phyloP scores from a whole-genome alignment of 495 filamentous ascomycete species.

The Penicillium samsonianum region DNA sequence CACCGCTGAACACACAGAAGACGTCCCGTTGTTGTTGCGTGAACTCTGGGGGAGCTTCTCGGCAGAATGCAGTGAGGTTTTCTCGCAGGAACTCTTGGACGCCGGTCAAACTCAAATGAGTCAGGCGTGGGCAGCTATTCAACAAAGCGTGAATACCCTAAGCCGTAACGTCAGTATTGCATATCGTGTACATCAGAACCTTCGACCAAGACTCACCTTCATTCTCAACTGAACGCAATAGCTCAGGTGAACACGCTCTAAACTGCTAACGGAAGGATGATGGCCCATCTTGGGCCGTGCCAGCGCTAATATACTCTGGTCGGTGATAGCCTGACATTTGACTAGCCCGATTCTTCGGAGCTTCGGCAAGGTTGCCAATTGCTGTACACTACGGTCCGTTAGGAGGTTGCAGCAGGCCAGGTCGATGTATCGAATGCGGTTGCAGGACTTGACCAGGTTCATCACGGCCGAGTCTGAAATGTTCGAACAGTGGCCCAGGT shows the following conservation, averaged over 20 bases:
- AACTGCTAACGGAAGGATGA: slow-evolving; percentile 55
- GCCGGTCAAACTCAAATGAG: slow-evolving; percentile 95
- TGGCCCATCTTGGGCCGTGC: slow-evolving; percentile 58
- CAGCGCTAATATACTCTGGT: slow-evolving; percentile 81
- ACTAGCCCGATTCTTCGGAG: slow-evolving; percentile 91
- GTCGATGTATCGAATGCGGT: slow-evolving; percentile 95
- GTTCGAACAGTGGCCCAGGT: slow-evolving; percentile 88
- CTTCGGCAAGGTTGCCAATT: slow-evolving; percentile 85
- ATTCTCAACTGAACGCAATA: slow-evolving; percentile 86
- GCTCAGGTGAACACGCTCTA: slow-evolving; percentile 95
- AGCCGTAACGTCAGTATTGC: slow-evolving; percentile 18
- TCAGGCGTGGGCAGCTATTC: slow-evolving; percentile 87
- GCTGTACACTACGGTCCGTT: slow-evolving; percentile 83
- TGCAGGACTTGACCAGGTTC: slow-evolving; percentile 80
- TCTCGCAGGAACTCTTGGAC: slow-evolving; percentile 75
- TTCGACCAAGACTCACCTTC: slow-evolving; percentile 55
- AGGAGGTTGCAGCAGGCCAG: slow-evolving; percentile 90
- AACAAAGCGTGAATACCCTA: slow-evolving; percentile 90
- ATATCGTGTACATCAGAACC: slow-evolving; percentile 5
- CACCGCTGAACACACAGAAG: slow-evolving; percentile 95
- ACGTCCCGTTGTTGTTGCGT: slow-evolving; percentile 92
- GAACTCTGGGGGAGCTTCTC: slow-evolving; percentile 87
- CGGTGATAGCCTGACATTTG: slow-evolving; percentile 88
- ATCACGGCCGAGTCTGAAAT: slow-evolving; percentile 88
- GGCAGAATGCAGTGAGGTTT: slow-evolving; percentile 79